A percentile compares a stretch with the other conserved stretches of the same genome.
Evolutionary conservation across 306 rosid genomes (phyloP).

Genomic region (Ormosia emarginata): DNA sequence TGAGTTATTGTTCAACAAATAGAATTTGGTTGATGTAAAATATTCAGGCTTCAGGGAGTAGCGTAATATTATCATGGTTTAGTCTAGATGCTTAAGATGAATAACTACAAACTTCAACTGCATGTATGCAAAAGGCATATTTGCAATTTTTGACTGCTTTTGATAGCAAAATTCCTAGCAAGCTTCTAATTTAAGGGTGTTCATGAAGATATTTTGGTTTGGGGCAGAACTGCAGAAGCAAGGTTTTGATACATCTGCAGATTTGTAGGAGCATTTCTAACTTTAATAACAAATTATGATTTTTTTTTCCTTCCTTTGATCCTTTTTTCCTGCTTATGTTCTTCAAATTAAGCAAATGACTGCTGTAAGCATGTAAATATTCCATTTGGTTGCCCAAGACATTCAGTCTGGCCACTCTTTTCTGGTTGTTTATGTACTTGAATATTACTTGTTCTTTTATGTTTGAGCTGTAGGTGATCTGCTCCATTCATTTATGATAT

Average conservation of each 20-base stretch:
- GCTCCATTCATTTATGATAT: neutral
- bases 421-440: conserved; percentile 17
- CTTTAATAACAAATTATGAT: conserved; percentile 37
- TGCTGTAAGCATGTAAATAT: conserved; percentile 54
- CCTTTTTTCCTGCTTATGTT: neutral
- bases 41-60: conserved; percentile 34
- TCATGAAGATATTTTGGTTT: conserved; percentile 33
- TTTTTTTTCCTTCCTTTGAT: neutral
- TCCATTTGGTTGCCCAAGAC: conserved; percentile 52
- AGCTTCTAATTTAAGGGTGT: conserved; percentile 38
- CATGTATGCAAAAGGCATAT: conserved; percentile 49
- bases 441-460: neutral
- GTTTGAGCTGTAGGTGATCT: neutral
- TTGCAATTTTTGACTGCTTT: conserved; percentile 53
- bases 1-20: conserved; percentile 29
- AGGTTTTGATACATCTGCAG: conserved; percentile 48
- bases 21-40: conserved; percentile 35
- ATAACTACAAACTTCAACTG: conserved; percentile 29
- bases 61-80: conserved; percentile 28
- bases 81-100: conserved; percentile 33
- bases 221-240: conserved; percentile 37
- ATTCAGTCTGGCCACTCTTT: conserved; percentile 43
- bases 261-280: conserved; percentile 43
- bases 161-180: conserved; percentile 29
- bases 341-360: conserved; percentile 32